Conservation (phyloP, 306 rosid species). For the Alnus rubra region DNA sequence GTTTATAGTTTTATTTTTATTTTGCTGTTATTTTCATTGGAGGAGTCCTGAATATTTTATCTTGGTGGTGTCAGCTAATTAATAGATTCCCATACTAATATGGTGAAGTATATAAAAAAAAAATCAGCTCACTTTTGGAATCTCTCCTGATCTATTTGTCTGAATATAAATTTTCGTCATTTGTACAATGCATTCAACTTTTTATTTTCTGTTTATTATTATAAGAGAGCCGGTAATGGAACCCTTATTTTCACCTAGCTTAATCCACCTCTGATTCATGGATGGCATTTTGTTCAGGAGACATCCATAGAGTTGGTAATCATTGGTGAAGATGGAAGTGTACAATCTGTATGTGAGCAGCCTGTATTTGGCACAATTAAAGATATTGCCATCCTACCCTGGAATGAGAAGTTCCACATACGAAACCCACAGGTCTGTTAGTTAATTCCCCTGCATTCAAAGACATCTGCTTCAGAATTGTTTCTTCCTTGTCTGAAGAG, state of each 20-base stretch:
- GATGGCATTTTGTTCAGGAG: conserved; percentile 53
- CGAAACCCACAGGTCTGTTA: conserved; percentile 58
- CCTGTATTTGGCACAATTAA: conserved; percentile 88
- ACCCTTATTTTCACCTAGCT: background rate
- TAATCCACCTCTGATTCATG: conserved; percentile 12
- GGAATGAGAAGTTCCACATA: conserved; percentile 63
- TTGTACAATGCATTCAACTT: background rate
- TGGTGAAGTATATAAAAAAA: background rate
- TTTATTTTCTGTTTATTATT: background rate
- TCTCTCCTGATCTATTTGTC: background rate
- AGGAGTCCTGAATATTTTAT: background rate
- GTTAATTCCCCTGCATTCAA: background rate
- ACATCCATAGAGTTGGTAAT: conserved; percentile 84
- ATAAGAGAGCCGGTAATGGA: background rate
- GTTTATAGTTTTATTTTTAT: background rate
- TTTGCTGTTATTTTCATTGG: background rate
- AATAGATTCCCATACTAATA: background rate
- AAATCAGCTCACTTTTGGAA: background rate
- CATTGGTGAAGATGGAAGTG: conserved; percentile 75
- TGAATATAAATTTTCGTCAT: background rate
- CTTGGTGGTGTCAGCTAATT: background rate
- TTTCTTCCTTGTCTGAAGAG: background rate
- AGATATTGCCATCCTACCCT: conserved; percentile 80
- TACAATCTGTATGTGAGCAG: conserved; percentile 85
- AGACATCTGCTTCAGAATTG: background rate